Evolutionary conservation across 306 rosid genomes (phyloP), one percentile per base, ranked within the genome.

Genomic region (Casuarina glauca): DNA sequence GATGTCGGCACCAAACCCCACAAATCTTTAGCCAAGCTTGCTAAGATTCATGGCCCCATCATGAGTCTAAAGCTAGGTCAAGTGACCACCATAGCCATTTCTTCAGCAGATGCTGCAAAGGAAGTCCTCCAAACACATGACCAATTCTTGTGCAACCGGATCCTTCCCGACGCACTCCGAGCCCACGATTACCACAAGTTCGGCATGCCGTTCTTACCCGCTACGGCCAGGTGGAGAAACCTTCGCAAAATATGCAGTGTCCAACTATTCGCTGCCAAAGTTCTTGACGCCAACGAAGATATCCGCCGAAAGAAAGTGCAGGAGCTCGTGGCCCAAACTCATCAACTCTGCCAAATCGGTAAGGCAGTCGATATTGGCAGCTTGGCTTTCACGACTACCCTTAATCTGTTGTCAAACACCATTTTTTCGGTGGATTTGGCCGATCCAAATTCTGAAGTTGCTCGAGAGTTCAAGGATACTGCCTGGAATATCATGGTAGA

Each of bases 1-100:
- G 84, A 83, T 38, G 75, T 89, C 1, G 91, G 91, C 1, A 17
- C 58, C 38, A 89, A 86, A 35, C 91, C 89, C 0, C 91, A 91
- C 54, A 74, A 86, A 58, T 73, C 87, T 6, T 9, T 89, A 7
- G 74, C 91, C 54, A 45, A 9, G 0, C 87, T 86, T 5, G 81
- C 89, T 55, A 49, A 78, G 2, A 72, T 0, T 19, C 74, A 86
- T 17, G 94, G 91, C 26, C 89, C 94, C 12, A 84, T 91, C 1
- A 89, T 89, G 63, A 45, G 54, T 12, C 26, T 91, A 1, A 84
- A 88, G 5, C 80, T 91, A 0, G 93, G 93, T 41, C 91, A 50
- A 54, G 1, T 88, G 2, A 88, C 91, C 12, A 58, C 89, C 2
- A 19, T 91, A 0, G 87, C 88, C 0, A 49, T 85, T 32, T 84